A percentile compares a stretch with the other conserved stretches of the same genome.
phyloP scores from a whole-genome alignment of 306 rosid genomes.

The Quercus suber region DNA sequence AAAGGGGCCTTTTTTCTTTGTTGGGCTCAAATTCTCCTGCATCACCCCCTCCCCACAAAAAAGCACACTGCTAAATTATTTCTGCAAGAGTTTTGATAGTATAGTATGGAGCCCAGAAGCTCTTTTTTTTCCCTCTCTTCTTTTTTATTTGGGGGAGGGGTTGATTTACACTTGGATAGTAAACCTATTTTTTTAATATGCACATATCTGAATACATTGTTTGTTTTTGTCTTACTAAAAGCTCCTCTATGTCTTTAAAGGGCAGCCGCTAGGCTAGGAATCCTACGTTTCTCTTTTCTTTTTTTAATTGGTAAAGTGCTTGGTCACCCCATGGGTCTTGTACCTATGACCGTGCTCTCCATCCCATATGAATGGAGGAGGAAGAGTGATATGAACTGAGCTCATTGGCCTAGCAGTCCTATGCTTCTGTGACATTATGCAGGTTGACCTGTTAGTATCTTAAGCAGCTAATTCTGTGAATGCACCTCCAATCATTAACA shows the following conservation, averaged over 20 bases:
- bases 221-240: background rate
- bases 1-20: too few relatives aligned
- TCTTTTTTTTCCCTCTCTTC: too few relatives aligned
- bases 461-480: background rate
- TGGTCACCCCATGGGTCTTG: too few relatives aligned
- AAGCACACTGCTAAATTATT: background rate
- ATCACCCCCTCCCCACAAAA: too few relatives aligned
- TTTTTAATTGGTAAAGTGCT: too few relatives aligned
- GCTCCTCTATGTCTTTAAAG: background rate
- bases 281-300: background rate
- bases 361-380: too few relatives aligned
- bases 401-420: too few relatives aligned
- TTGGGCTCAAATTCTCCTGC: too few relatives aligned
- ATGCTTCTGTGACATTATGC: background rate
- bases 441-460: background rate
- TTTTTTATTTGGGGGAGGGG: too few relatives aligned
- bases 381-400: too few relatives aligned
- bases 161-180: too few relatives aligned
- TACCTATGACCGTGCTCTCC: too few relatives aligned
- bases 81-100: background rate
- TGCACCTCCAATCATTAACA: background rate
- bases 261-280: background rate
- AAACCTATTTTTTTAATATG: background rate
- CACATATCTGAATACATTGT: background rate
- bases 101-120: background rate